Evolutionary conservation across 192 early-diverging fungal species (phyloP).

Genomic region (Podila epicladia): DNA sequence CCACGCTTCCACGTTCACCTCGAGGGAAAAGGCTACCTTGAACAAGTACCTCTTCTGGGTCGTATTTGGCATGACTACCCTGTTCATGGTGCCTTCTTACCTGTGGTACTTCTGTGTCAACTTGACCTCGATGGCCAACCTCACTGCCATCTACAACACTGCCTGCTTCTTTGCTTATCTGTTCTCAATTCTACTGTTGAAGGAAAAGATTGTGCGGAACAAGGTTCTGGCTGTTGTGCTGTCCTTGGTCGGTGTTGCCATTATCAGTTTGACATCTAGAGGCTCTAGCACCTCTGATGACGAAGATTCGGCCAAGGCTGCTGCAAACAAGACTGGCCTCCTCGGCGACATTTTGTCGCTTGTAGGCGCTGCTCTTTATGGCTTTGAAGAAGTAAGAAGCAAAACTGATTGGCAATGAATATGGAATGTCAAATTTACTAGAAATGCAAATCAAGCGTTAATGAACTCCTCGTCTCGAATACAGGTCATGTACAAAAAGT

Average conservation of each 20-base stretch:
- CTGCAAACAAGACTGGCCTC: neutral
- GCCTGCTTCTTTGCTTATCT: conserved; percentile 86
- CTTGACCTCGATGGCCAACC: conserved; percentile 77
- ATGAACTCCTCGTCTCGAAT: neutral
- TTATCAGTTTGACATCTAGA: conserved; percentile 65
- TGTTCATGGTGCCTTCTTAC: conserved; percentile 76
- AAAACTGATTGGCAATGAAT: no score
- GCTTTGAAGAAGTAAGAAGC: conserved; percentile 71
- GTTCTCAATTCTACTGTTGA: conserved; percentile 76
- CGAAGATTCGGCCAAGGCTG: conserved; percentile 5
- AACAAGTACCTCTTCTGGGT: conserved; percentile 38
- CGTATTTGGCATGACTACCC: conserved; percentile 54
- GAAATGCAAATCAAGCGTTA: neutral
- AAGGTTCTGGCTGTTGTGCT: conserved; percentile 74
- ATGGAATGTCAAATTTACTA: neutral
- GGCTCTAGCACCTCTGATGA: neutral
- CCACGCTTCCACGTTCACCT: conserved; percentile 9
- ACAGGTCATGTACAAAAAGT: conserved; percentile 82
- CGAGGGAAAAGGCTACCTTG: conserved; percentile 10
- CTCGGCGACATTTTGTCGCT: conserved; percentile 70
- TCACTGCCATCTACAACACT: conserved; percentile 87
- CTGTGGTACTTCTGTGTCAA: conserved; percentile 83
- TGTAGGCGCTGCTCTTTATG: conserved; percentile 71
- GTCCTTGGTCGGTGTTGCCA: conserved; percentile 73
- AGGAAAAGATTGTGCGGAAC: conserved; percentile 64